Evolutionary conservation across 257 asterid genomes (phyloP), one percentile per base, ranked within the genome.

Genomic region (Fraxinus cuspidata): DNA sequence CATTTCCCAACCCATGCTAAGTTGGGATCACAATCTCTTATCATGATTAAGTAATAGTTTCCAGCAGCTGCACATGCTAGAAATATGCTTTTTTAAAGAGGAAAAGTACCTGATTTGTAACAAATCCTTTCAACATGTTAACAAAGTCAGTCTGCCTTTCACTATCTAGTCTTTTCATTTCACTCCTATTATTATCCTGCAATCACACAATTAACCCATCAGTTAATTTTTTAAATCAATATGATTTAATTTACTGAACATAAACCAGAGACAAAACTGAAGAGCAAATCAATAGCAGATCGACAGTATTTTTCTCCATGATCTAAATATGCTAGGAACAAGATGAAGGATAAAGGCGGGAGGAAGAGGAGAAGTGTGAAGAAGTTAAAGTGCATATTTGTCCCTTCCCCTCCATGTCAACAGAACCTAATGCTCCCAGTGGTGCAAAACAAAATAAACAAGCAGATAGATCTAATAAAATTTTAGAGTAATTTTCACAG

Each of bases 151-250:
- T 71, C 79, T 81, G 78, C 82, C 97, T 89, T 85, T 93, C 99
- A 71, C 75, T 81, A 66, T 96, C 94, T 19, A 96, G 88, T 89
- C 99, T 90, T 84, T 88, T 91, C 63, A 89, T 90, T 82, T 96
- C 99, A 49, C 81, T 85, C 85, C 86, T 87, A 80, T 96, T 96
- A 72, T 94, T 90, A 86, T 93, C 99, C 99, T 96, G 94, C 85
- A 84, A 81, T 71, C 67, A 79, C 72, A 67, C 40, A 58, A 72
- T 75, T 68, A 83, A 71, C 44, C 67, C 29, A 25, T 25, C 68
- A 60, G 68, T 6, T 12, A 7, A 9, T 60, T 25, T 58, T 56
- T 27, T 60, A 71, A 32, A 47, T 74, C 73, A 65, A 69, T 64
- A 42, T 35, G 42, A 79, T 47, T 56, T 42, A 6, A 76, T 65